A percentile compares a stretch with the other conserved stretches of the same genome.
Conservation (phyloP, 73 alveolate species). For the Stentor coeruleus region DNA sequence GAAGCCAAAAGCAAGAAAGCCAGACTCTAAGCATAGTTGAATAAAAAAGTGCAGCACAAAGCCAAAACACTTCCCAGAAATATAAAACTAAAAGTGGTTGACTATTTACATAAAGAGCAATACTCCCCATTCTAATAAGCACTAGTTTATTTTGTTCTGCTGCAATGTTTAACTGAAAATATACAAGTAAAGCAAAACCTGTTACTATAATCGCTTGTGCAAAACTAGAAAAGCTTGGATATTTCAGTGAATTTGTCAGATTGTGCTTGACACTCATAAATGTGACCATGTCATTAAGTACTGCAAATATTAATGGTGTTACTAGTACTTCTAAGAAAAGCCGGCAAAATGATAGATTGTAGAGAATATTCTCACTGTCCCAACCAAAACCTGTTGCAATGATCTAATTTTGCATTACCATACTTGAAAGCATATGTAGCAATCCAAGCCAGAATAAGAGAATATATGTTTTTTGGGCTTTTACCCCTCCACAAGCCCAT, state of each 20-base stretch:
- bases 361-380: background rate
- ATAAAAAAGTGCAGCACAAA: background rate
- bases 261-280: conserved; percentile 5
- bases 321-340: background rate
- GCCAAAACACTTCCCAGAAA: conserved; percentile 23
- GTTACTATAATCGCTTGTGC: background rate
- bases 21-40: background rate
- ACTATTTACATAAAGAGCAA: background rate
- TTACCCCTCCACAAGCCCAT: conserved; percentile 21
- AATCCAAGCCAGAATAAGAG: conserved; percentile 18
- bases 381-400: conserved; percentile 23
- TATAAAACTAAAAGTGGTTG: background rate
- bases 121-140: background rate
- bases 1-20: conserved; percentile 6
- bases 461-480: conserved; percentile 20
- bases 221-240: background rate
- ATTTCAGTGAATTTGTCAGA: background rate
- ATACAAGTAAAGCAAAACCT: background rate
- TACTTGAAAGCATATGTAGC: background rate
- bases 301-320: conserved; percentile 7
- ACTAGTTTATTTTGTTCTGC: background rate
- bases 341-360: conserved; percentile 5
- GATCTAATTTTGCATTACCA: conserved; percentile 3
- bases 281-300: background rate
- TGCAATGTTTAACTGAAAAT: background rate